Evolutionary conservation across 2,329 filamentous ascomycete genomes (phyloP), one percentile per base, ranked within the genome.

Genomic region (Ampelomyces quisqualis): DNA sequence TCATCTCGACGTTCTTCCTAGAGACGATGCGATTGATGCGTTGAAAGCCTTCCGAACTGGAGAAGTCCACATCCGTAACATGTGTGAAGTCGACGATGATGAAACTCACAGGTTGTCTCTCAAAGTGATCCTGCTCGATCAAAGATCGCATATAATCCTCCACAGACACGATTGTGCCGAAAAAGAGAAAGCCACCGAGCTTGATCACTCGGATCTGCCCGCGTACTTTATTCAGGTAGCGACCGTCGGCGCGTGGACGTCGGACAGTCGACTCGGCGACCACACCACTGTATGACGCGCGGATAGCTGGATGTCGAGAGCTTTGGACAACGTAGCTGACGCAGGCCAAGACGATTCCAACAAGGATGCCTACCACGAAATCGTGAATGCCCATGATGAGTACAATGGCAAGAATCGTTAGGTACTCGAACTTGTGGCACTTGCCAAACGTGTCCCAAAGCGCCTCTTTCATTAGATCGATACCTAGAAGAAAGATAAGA

Each of bases 381-480:
- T 98, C 93, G 70, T 95, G 91, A 7, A 90, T 82, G 2, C 93
- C 93, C 93, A 98, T 98, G 26, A 95, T 88, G 14, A 96, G 73
- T 1, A 96, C 90, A 51, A 97, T 97, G 24, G 83, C 82, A 40
- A 95, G 73, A 31, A 95, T 84, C 5, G 93, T 98, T 22, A 93
- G 65, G 65, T 95, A 98, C 64, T 98, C 93, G 9, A 91, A 80
- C 37, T 79, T 73, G 64, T 94, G 88, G 24, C 97, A 75, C 68
- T 93, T 95, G 49, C 90, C 90, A 65, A 88, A 87, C 0, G 93
- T 94, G 42, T 88, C 81, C 74, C 90, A 88, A 4, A 98, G 73
- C 2, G 93, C 93, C 67, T 98, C 93, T 43, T 88, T 74, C 45
- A 97, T 77, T 21, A 98, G 76, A 62, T 97, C 91, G 58, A 98